Evolutionary conservation across 805 yeast genomes (phyloP), one percentile per base, ranked within the genome.

Genomic region (Pichia insulana): DNA sequence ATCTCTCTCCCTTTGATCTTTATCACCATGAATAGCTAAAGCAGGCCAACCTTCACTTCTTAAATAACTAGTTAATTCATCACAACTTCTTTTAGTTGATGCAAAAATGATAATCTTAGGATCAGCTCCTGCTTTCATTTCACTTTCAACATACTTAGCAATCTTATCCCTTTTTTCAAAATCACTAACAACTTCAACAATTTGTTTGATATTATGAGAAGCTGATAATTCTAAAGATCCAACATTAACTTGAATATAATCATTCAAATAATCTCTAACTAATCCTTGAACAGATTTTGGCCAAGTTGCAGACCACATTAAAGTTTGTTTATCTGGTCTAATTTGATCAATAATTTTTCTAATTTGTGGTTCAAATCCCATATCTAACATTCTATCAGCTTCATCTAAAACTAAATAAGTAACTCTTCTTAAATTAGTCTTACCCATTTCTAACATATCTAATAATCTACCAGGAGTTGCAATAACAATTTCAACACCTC

Each of bases 291-390:
- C 97, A 67, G 87, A 95, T 76, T 89, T 90, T 58, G 98, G 98
- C 98, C 98, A 92, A 43, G 98, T 92, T 55, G 98, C 98, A 49
- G 97, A 90, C 97, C 97, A 92, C 97, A 92, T 87, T 57, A 90
- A 75, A 48, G 98, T 92, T 73, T 92, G 98, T 75, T 97, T 88
- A 67, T 92, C 98, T 49, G 98, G 98, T 73, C 98, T 85, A 64
- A 92, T 92, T 75, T 90, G 97, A 50, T 65, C 69, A 54, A 92
- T 90, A 67, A 92, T 92, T 71, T 90, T 90, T 76, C 98, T 82
- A 67, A 92, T 92, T 76, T 90, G 97, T 54, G 97, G 97, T 74
- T 92, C 98, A 67, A 92, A 92, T 66, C 98, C 98, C 98, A 92
- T 92, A 73, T 92, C 98, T 70, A 92, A 79, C 98, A 92, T 92